Evolutionary conservation across 75 land plant species (phyloP).

Genomic region (Larix kaempferi): DNA sequence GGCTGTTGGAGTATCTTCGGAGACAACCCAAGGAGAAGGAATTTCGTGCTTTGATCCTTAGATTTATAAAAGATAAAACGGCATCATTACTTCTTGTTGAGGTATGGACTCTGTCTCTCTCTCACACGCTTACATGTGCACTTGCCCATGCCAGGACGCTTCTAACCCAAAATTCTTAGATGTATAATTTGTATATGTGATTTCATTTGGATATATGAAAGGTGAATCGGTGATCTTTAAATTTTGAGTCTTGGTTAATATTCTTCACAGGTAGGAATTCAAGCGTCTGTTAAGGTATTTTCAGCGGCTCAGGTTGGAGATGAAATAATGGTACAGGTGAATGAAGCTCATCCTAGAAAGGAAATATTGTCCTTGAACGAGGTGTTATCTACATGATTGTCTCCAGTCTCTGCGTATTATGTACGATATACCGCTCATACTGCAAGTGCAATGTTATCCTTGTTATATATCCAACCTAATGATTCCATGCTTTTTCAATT

Average conservation of each 20-base stretch:
- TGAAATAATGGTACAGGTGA: conserved; percentile 62
- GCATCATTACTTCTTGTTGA: conserved; percentile 69
- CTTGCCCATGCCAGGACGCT: not conserved
- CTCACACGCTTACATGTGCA: not conserved
- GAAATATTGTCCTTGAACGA: conserved; percentile 68
- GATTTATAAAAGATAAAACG: conserved; percentile 68
- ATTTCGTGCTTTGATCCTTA: conserved; percentile 73
- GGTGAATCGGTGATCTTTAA: not conserved
- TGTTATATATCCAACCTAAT: too few relatives aligned
- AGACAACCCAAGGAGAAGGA: conserved; percentile 70
- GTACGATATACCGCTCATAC: too few relatives aligned
- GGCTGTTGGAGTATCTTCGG: conserved; percentile 83
- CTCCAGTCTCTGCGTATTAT: too few relatives aligned
- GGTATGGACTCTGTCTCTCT: conserved; percentile 38
- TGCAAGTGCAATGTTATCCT: too few relatives aligned
- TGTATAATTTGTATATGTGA: not conserved
- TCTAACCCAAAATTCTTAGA: not conserved
- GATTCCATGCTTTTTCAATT: too few relatives aligned
- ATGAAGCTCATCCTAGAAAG: conserved; percentile 76
- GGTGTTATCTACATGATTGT: too few relatives aligned
- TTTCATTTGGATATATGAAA: not conserved
- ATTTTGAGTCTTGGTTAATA: not conserved
- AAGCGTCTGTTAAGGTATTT: conserved; percentile 49
- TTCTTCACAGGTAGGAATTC: conserved; percentile 25
- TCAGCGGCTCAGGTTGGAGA: conserved; percentile 63